Evolutionary conservation across 768 basidiomycete genomes (phyloP).

Genomic region (Daedalea quercina): DNA sequence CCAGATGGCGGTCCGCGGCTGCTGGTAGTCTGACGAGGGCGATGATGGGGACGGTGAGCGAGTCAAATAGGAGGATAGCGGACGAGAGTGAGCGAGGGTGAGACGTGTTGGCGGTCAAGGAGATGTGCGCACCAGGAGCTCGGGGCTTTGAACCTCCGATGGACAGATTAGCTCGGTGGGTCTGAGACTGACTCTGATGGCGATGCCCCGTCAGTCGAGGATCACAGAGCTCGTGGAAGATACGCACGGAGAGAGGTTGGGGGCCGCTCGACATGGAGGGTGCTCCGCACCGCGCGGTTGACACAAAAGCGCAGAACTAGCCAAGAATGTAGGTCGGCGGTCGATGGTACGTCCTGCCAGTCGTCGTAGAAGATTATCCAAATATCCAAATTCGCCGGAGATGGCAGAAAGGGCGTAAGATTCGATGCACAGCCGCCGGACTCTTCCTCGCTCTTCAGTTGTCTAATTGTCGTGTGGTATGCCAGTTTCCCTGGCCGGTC

Average conservation of each 20-base stretch:
- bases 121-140: no score
- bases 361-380: not conserved
- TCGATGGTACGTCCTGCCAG: no score
- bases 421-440: no score
- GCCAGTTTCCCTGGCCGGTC: no score
- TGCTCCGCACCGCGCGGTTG: no score
- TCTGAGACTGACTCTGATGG: not conserved
- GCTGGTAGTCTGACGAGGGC: not conserved
- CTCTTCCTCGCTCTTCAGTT: no score
- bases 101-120: no score
- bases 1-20: not conserved
- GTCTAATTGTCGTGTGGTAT: no score
- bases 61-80: not conserved
- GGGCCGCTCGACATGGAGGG: no score
- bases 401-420: no score
- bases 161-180: not conserved
- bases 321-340: no score
- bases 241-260: not conserved
- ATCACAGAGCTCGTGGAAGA: not conserved
- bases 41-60: not conserved
- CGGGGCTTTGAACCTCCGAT: slow-evolving; percentile 2
- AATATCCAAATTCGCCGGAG: not conserved
- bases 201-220: not conserved
- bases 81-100: not conserved
- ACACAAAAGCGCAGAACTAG: no score